A percentile compares a stretch with the other conserved stretches of the same genome.
These are phyloP conservation scores for Saturnispora halmiae DNA, from an alignment of 805 yeast genomes.

Conservation along the genomic window DNA sequence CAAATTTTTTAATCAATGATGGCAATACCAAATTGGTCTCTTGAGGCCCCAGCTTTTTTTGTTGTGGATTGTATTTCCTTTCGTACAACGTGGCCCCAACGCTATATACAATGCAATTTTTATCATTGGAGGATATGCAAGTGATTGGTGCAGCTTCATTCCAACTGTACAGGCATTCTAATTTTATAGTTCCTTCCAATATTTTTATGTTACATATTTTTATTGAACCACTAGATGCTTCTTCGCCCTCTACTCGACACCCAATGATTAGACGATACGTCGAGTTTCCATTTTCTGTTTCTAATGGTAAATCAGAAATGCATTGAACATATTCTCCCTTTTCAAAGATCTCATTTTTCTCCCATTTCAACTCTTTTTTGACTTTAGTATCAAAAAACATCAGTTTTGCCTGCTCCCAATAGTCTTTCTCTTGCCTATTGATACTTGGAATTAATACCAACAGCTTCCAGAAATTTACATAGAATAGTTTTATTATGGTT, in stretches of 20 bases:
- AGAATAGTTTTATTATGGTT: slow-evolving; percentile 23
- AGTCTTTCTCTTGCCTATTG: slow-evolving; percentile 1
- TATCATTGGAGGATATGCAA: slow-evolving; percentile 19
- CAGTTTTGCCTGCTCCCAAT: slow-evolving; percentile 11
- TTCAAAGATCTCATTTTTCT: slow-evolving; percentile 9
- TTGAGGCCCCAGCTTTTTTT: background rate
- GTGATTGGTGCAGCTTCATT: slow-evolving; percentile 18
- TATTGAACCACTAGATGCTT: slow-evolving; percentile 17
- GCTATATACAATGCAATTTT: slow-evolving; percentile 21
- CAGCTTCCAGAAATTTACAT: slow-evolving; percentile 18
- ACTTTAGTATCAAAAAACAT: slow-evolving; percentile 21
- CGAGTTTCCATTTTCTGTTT: slow-evolving; percentile 14
- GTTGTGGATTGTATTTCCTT: slow-evolving; percentile 4
- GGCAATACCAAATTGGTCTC: background rate
- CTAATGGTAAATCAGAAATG: slow-evolving; percentile 30
- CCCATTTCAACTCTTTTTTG: slow-evolving; percentile 10
- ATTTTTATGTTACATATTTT: slow-evolving; percentile 25
- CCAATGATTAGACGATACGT: slow-evolving; percentile 29
- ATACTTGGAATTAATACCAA: slow-evolving; percentile 17
- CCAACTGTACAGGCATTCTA: slow-evolving; percentile 17
- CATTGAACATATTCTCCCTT: slow-evolving; percentile 24
- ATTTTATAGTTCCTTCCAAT: slow-evolving; percentile 10
- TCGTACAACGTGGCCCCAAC: slow-evolving; percentile 9
- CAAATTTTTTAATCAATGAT: slow-evolving; percentile 4
- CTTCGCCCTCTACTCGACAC: slow-evolving; percentile 17